These are phyloP conservation scores for Ocimum tenuiflorum DNA, from an alignment of 257 asterid species.

Conservation along the genomic window DNA sequence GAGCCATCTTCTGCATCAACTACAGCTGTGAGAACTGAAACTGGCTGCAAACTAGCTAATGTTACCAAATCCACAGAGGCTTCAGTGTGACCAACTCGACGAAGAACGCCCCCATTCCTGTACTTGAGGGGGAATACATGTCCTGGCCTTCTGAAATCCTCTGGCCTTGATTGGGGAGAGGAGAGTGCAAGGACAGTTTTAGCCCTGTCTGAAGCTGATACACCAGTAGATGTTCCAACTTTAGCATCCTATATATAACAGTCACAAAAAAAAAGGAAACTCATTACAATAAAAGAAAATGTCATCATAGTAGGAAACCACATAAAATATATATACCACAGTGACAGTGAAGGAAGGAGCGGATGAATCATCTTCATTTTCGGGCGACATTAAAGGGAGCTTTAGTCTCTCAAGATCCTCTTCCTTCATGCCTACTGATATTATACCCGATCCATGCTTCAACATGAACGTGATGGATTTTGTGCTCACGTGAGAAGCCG, in stretches of 20 bases:
- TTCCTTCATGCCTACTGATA: slow-evolving; percentile 77
- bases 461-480: slow-evolving; percentile 62
- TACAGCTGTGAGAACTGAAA: slow-evolving; percentile 56
- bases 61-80: slow-evolving; percentile 66
- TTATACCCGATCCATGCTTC: slow-evolving; percentile 71
- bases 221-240: slow-evolving; percentile 63
- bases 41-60: slow-evolving; percentile 54
- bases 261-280: not conserved
- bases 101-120: slow-evolving; percentile 67
- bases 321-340: slow-evolving; percentile 43
- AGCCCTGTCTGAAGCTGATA: slow-evolving; percentile 75
- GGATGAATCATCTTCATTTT: slow-evolving; percentile 57
- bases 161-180: slow-evolving; percentile 53
- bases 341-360: slow-evolving; percentile 85
- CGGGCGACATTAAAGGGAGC: slow-evolving; percentile 78
- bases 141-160: slow-evolving; percentile 74
- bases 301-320: not conserved
- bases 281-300: not conserved
- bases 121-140: slow-evolving; percentile 84
- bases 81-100: slow-evolving; percentile 79
- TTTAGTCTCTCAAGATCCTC: slow-evolving; percentile 65
- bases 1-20: slow-evolving; percentile 65
- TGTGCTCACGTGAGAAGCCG: slow-evolving; percentile 42
- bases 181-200: slow-evolving; percentile 63
- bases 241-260: slow-evolving; percentile 53